Evolutionary conservation across 1,139 yeast species (phyloP).

Genomic region (Zygoascus sp.): DNA sequence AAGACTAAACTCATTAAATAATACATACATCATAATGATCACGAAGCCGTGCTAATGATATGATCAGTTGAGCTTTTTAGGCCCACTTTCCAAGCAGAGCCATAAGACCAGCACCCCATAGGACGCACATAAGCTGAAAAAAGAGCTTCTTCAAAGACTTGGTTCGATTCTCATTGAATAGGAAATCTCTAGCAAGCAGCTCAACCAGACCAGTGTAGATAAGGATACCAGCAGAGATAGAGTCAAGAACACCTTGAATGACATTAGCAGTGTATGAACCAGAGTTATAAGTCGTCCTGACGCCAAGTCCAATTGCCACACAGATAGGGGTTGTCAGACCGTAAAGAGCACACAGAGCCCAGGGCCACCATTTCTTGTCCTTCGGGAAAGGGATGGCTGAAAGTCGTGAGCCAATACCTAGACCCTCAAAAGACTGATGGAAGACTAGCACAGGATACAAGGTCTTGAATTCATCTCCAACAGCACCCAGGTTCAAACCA

Average conservation of each 20-base stretch:
- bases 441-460: slow-evolving; percentile 76
- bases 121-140: slow-evolving; percentile 39
- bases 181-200: slow-evolving; percentile 78
- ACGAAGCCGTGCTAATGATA: too few relatives aligned
- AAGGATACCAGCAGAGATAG: slow-evolving; percentile 80
- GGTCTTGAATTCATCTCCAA: slow-evolving; percentile 59
- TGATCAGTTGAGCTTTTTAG: slow-evolving; percentile 29
- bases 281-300: slow-evolving; percentile 56
- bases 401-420: slow-evolving; percentile 80
- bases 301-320: slow-evolving; percentile 81
- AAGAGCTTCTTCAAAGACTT: slow-evolving; percentile 32
- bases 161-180: slow-evolving; percentile 42
- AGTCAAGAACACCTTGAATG: slow-evolving; percentile 71
- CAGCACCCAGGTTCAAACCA: slow-evolving; percentile 67
- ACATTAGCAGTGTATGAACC: slow-evolving; percentile 52
- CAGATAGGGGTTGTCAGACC: slow-evolving; percentile 72
- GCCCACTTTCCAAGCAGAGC: slow-evolving; percentile 88
- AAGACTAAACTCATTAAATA: too few relatives aligned
- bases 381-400: slow-evolving; percentile 52
- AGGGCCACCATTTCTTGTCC: slow-evolving; percentile 50
- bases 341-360: slow-evolving; percentile 53
- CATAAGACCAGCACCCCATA: slow-evolving; percentile 75
- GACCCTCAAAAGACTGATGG: slow-evolving; percentile 91
- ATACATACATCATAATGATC: too few relatives aligned
- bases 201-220: slow-evolving; percentile 80